These are phyloP conservation scores for Anisogramma anomala DNA, from an alignment of 2,329 filamentous ascomycete species.

Conservation along the genomic window DNA sequence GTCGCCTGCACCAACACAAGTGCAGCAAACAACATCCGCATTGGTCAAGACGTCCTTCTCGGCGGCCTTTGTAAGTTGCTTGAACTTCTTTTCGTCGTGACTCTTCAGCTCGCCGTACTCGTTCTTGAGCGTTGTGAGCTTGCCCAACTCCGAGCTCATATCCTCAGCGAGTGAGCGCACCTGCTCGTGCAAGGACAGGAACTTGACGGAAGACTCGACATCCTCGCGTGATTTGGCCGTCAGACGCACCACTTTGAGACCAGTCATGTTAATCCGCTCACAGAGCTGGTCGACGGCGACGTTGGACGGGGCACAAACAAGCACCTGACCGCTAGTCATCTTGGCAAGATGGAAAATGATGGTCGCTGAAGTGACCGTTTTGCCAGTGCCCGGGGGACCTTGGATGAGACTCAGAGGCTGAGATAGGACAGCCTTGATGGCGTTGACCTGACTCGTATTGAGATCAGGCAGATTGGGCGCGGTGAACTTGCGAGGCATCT, in stretches of 20 bases:
- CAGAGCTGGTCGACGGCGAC: slow-evolving; percentile 97
- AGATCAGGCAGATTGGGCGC: slow-evolving; percentile 88
- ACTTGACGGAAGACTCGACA: slow-evolving; percentile 95
- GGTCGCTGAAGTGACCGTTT: slow-evolving; percentile 96
- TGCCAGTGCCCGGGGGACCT: slow-evolving; percentile 91
- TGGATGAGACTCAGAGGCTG: slow-evolving; percentile 93
- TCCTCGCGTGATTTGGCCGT: slow-evolving; percentile 99
- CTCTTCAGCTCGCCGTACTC: slow-evolving; percentile 86
- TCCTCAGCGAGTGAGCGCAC: slow-evolving; percentile 76
- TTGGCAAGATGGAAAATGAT: slow-evolving; percentile 98
- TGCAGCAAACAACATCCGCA: slow-evolving; percentile 97
- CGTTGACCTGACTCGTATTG: slow-evolving; percentile 90
- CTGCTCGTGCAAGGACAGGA: slow-evolving; percentile 90
- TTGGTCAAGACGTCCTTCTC: slow-evolving; percentile 92
- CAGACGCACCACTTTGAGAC: slow-evolving; percentile 89
- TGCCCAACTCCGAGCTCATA: slow-evolving; percentile 84
- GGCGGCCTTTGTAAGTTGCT: slow-evolving; percentile 83
- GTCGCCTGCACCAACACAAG: slow-evolving; percentile 93
- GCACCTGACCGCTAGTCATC: slow-evolving; percentile 84
- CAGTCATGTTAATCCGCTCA: slow-evolving; percentile 88
- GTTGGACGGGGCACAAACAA: slow-evolving; percentile 96
- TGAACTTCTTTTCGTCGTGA: slow-evolving; percentile 97
- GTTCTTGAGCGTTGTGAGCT: slow-evolving; percentile 83
- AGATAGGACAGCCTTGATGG: slow-evolving; percentile 88
- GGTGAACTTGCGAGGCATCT: slow-evolving; percentile 92